Evolutionary conservation across 768 basidiomycete species (phyloP), one percentile per base, ranked within the genome.

Genomic region (Boletus eberwhitei): DNA sequence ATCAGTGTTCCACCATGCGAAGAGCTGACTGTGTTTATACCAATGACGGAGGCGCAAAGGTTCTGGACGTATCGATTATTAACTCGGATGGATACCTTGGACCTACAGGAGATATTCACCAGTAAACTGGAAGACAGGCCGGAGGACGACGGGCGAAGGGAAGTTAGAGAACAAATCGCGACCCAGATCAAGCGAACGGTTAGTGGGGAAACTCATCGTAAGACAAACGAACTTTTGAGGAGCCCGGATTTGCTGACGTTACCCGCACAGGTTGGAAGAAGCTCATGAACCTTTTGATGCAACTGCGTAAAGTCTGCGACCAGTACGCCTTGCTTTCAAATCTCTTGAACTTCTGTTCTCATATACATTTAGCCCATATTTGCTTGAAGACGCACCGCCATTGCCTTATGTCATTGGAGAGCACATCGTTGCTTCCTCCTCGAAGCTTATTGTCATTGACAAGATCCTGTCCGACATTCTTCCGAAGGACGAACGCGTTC

Each of bases 241-340:
- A 21, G 26, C 39, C 5, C 0, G 4, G 8, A 9, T 9, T 55
- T 17, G 13, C 40, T 63, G 19, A 49, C 22, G 2, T 32, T 17
- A 8, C 36, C n/a, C 24, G 2, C 40, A n/a, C 54, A 83, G 81
- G 74, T 50, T 85, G 79, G 77, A 76, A 70, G 52, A 77, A 77
- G 55, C 72, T 85, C 41, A 83, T 83, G 79, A 86, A 86, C 66
- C 73, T 88, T n/a, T 65, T 89, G 43, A 79, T 88, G 75, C 86
- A 88, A 67, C 72, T 89, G 12, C 77, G 86, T 42, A 80, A 81
- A 73, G 79, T 86, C 45, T 88, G 87, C 67, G 85, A 86, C 61
- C 87, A 88, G 80, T 83, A 58, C 32, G 81, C 64, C 4, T 12
- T 50, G 11, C 22, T 34, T 50, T 19, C 5, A 38, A 19, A 26